Evolutionary conservation across 495 filamentous ascomycete genomes (phyloP).

Genomic region (Talaromyces wortmannii): DNA sequence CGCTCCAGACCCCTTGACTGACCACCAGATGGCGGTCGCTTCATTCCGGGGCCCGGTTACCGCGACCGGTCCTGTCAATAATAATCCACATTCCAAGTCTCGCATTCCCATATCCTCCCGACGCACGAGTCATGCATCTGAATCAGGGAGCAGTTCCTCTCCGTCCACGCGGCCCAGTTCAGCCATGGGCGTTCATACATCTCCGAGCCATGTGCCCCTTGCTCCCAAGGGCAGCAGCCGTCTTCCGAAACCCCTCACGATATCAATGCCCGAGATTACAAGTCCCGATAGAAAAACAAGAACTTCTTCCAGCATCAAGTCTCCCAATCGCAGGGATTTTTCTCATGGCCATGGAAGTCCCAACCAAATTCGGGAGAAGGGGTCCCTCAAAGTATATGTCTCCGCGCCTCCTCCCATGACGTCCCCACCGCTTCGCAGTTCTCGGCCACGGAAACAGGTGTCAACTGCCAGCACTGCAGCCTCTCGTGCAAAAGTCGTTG

Average conservation of each 20-base stretch:
- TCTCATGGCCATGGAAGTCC: constrained; percentile 22
- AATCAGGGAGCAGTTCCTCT: constrained; percentile 29
- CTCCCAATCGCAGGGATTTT: constrained; percentile 23
- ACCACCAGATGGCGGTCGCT: constrained; percentile 33
- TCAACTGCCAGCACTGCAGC: constrained; percentile 62
- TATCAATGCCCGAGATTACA: constrained; percentile 12
- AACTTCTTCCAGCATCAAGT: constrained; percentile 23
- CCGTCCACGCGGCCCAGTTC: constrained; percentile 37
- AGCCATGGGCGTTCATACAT: constrained; percentile 27
- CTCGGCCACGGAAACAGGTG: constrained; percentile 71
- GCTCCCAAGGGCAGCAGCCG: constrained; percentile 39
- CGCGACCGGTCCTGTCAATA: constrained; percentile 16
- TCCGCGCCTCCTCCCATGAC: constrained; percentile 52
- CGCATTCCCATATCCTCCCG: constrained; percentile 51
- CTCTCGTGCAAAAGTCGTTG: constrained; percentile 53
- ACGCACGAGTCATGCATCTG: constrained; percentile 39
- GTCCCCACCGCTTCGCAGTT: constrained; percentile 75
- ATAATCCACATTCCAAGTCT: constrained; percentile 41
- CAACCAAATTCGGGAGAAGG: constrained; percentile 30
- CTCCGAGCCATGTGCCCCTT: constrained; percentile 16
- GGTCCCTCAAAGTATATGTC: constrained; percentile 60
- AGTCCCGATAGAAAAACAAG: constrained; percentile 21
- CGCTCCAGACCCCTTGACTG: constrained; percentile 19
- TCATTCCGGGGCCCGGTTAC: constrained; percentile 25
- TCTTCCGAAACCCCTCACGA: constrained; percentile 34